Conservation (phyloP, 306 rosid species). For the Geum urbanum region DNA sequence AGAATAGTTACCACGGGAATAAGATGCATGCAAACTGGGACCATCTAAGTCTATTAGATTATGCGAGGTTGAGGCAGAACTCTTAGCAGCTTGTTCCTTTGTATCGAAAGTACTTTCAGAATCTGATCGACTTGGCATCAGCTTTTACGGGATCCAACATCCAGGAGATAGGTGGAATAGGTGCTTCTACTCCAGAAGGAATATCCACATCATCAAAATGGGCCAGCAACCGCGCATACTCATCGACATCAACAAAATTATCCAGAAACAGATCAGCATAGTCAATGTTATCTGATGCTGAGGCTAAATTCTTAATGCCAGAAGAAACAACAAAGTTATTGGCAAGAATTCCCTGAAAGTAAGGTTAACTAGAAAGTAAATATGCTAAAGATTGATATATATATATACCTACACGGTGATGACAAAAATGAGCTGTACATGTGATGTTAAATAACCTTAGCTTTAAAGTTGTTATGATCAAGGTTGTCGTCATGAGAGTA, state of each 20-base stretch:
- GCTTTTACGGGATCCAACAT: conserved; percentile 26
- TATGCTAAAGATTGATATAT: not conserved
- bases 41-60: conserved; percentile 46
- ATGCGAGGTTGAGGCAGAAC: conserved; percentile 31
- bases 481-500: conserved; percentile 28
- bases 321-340: conserved; percentile 24
- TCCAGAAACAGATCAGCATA: conserved; percentile 29
- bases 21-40: conserved; percentile 43
- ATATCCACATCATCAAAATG: conserved; percentile 51
- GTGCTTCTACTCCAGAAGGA: conserved; percentile 71
- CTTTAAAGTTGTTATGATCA: no score
- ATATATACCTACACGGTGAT: no score
- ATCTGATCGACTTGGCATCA: conserved; percentile 9
- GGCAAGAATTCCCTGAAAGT: conserved; percentile 36
- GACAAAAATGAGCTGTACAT: no score
- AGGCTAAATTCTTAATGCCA: conserved; percentile 24
- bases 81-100: conserved; percentile 11
- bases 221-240: conserved; percentile 41
- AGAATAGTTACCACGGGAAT: conserved; percentile 31
- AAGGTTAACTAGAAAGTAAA: conserved; percentile 8
- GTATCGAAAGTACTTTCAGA: conserved; percentile 32
- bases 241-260: conserved; percentile 49
- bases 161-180: conserved; percentile 42
- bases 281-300: conserved; percentile 35
- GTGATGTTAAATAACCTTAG: no score